phyloP scores from a whole-genome alignment of 2,329 filamentous ascomycete genomes.

The Xylaria digitata region DNA sequence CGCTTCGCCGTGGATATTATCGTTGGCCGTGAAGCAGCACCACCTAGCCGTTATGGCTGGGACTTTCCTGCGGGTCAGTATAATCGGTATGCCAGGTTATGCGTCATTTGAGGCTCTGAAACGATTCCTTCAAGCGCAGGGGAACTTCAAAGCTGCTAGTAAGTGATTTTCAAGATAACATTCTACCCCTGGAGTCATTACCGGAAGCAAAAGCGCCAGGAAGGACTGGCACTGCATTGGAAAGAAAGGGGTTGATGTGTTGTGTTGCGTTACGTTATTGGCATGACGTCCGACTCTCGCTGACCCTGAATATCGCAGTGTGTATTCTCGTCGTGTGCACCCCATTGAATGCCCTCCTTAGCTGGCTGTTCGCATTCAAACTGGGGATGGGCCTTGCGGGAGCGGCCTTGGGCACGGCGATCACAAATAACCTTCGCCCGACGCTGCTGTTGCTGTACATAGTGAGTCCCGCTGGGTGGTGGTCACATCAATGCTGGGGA shows the following conservation, averaged over 20 bases:
- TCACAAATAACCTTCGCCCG: slow-evolving; percentile 62
- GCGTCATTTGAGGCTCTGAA: slow-evolving; percentile 66
- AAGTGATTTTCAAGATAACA: slow-evolving; percentile 1
- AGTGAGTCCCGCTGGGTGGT: slow-evolving; percentile 54
- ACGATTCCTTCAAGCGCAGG: slow-evolving; percentile 66
- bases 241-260: too few relatives aligned
- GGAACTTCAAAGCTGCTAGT: slow-evolving; percentile 61
- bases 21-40: slow-evolving; percentile 59
- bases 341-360: slow-evolving; percentile 60
- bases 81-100: slow-evolving; percentile 64
- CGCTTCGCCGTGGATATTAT: slow-evolving; percentile 59
- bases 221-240: too few relatives aligned
- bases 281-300: not conserved
- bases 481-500: slow-evolving; percentile 58
- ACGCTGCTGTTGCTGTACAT: slow-evolving; percentile 60
- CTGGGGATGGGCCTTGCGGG: slow-evolving; percentile 61
- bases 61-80: slow-evolving; percentile 59
- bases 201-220: not conserved
- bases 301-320: slow-evolving; percentile 43
- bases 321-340: slow-evolving; percentile 59
- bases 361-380: slow-evolving; percentile 60
- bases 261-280: not conserved
- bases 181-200: not conserved
- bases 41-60: slow-evolving; percentile 62
- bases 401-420: slow-evolving; percentile 61